Conservation (phyloP, 495 filamentous ascomycete species). For the Penicillium malachiteum region DNA sequence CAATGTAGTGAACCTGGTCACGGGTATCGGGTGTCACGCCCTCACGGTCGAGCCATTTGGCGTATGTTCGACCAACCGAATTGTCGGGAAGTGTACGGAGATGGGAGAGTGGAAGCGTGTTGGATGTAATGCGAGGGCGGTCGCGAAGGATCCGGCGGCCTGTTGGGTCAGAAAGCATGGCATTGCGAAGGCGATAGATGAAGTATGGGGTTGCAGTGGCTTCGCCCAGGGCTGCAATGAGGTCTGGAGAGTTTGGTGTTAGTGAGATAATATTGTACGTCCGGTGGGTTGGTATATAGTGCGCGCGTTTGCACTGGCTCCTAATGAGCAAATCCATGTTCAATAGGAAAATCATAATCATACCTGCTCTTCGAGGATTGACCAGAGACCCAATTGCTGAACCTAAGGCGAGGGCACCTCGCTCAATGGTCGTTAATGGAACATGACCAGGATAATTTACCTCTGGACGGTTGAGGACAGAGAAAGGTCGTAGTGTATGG, state of each 20-base stretch:
- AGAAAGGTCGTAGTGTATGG: conserved; percentile 53
- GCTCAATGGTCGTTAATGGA: conserved; percentile 77
- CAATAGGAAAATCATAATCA: neutral
- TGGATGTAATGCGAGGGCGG: conserved; percentile 81
- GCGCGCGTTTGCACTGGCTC: too few species aligned
- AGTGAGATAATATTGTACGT: neutral
- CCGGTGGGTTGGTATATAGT: too few species aligned
- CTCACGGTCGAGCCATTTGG: conserved; percentile 85
- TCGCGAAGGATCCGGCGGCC: conserved; percentile 91
- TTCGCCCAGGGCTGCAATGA: conserved; percentile 92
- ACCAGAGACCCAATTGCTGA: conserved; percentile 77
- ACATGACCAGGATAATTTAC: conserved; percentile 83
- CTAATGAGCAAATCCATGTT: too few species aligned
- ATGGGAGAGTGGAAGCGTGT: conserved; percentile 64
- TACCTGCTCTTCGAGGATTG: conserved; percentile 77
- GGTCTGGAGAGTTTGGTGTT: conserved; percentile 52
- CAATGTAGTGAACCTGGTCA: conserved; percentile 77
- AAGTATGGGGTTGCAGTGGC: conserved; percentile 93
- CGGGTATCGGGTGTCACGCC: conserved; percentile 91
- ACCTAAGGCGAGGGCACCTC: conserved; percentile 73
- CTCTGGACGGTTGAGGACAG: conserved; percentile 74
- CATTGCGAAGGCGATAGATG: conserved; percentile 85
- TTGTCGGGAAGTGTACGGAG: conserved; percentile 70
- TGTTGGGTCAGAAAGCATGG: conserved; percentile 81
- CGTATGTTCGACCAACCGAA: conserved; percentile 84